Conservation (phyloP, 768 basidiomycete genomes). For the Lentinus brumalis region DNA sequence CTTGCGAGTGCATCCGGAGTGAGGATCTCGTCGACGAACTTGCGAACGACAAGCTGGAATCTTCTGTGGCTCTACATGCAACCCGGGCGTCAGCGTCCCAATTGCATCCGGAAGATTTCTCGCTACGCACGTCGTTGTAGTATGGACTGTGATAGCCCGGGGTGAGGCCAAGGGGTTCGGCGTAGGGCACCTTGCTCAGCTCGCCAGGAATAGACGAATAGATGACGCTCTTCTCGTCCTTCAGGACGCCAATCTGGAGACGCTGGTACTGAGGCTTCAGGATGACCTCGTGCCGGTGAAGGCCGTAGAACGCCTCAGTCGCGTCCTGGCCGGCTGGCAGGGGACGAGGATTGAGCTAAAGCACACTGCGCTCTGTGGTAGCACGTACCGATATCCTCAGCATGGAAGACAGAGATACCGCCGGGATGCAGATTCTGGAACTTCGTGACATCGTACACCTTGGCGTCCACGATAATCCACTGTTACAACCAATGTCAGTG, state of each 20-base stretch:
- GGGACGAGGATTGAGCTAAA: not conserved
- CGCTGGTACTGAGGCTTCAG: constrained; percentile 72
- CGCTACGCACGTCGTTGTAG: constrained; percentile 61
- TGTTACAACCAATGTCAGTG: constrained; percentile 26
- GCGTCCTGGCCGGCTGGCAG: constrained; percentile 77
- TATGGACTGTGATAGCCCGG: constrained; percentile 75
- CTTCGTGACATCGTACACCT: constrained; percentile 80
- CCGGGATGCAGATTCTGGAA: constrained; percentile 87
- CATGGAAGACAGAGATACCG: constrained; percentile 75
- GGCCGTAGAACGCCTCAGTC: constrained; percentile 84
- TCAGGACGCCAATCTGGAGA: constrained; percentile 72
- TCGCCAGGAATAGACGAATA: constrained; percentile 52
- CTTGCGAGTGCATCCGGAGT: constrained; percentile 50
- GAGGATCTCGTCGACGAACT: constrained; percentile 72
- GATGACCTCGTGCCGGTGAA: constrained; percentile 87
- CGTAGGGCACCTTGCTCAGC: constrained; percentile 80
- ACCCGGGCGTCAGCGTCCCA: not conserved
- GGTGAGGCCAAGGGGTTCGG: constrained; percentile 83
- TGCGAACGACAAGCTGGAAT: constrained; percentile 61
- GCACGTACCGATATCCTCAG: constrained; percentile 69
- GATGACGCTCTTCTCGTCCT: constrained; percentile 61
- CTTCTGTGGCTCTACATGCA: constrained; percentile 55
- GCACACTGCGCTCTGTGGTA: not conserved
- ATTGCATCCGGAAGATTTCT: not conserved
- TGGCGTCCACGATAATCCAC: constrained; percentile 86